Evolutionary conservation across 2,329 filamentous ascomycete species (phyloP).

Genomic region (Penicillium sclerotigenum): DNA sequence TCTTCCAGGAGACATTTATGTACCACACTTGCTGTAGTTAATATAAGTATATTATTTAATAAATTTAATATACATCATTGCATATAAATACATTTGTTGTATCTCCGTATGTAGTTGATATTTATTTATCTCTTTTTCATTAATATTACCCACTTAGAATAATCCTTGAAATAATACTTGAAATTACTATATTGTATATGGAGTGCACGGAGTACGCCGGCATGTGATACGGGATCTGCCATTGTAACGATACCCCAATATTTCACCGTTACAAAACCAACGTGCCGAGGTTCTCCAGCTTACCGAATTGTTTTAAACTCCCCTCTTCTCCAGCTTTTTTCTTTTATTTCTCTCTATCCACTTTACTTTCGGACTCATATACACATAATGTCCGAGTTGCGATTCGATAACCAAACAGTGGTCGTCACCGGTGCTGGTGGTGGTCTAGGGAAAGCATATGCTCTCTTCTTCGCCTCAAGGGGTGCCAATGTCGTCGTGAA

Average conservation of each 20-base stretch:
- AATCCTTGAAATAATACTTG: too few relatives aligned
- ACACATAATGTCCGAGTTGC: slow-evolving; percentile 62
- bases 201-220: slow-evolving; percentile 15
- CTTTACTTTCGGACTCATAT: slow-evolving; percentile 12
- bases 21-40: too few relatives aligned
- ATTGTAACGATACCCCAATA: slow-evolving; percentile 16
- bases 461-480: slow-evolving; percentile 83
- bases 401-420: slow-evolving; percentile 85
- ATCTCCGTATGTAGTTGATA: too few relatives aligned
- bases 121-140: too few relatives aligned
- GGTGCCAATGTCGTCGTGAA: slow-evolving; percentile 96
- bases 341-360: slow-evolving; percentile 12
- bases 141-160: too few relatives aligned
- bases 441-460: slow-evolving; percentile 78
- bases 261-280: slow-evolving; percentile 12
- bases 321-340: slow-evolving; percentile 22
- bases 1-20: too few relatives aligned
- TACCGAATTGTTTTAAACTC: slow-evolving; percentile 34
- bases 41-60: too few relatives aligned
- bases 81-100: too few relatives aligned
- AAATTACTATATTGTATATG: not conserved
- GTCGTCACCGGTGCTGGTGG: slow-evolving; percentile 84
- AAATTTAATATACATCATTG: too few relatives aligned
- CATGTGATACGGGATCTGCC: slow-evolving; percentile 36
- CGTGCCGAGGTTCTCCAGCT: slow-evolving; percentile 35